Conservation (phyloP, 768 basidiomycete species). For the Cystofilobasidium bisporidii region DNA sequence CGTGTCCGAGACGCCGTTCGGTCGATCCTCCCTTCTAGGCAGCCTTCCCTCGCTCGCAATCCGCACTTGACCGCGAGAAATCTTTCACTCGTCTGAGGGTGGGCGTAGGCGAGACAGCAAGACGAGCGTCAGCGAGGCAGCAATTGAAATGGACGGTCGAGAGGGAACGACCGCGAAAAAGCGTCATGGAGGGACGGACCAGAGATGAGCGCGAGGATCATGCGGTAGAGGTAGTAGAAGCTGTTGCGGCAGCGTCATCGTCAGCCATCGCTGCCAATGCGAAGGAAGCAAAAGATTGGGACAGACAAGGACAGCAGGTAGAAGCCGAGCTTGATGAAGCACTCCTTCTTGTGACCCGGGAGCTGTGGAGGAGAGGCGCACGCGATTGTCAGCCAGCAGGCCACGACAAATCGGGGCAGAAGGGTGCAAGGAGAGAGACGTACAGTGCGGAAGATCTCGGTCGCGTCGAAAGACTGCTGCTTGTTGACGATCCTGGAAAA, state of each 20-base stretch:
- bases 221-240: conserved; percentile 37
- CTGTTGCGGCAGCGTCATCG: conserved; percentile 30
- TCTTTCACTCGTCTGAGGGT: too few relatives aligned
- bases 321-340: conserved; percentile 77
- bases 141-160: too few relatives aligned
- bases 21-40: too few relatives aligned
- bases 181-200: too few relatives aligned
- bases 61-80: too few relatives aligned
- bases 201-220: conserved; percentile 37
- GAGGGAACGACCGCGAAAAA: too few relatives aligned
- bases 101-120: too few relatives aligned
- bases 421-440: not conserved
- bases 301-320: conserved; percentile 38
- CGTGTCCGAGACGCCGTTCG: too few relatives aligned
- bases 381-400: too few relatives aligned
- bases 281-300: conserved; percentile 76
- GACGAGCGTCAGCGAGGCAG: too few relatives aligned
- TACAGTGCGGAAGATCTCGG: conserved; percentile 94
- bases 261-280: conserved; percentile 37
- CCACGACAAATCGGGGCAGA: too few relatives aligned
- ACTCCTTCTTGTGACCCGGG: conserved; percentile 88
- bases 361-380: conserved; percentile 5
- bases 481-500: conserved; percentile 68
- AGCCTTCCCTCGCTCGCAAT: too few relatives aligned
- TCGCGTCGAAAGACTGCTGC: conserved; percentile 98